Base-by-base conservation (phyloP, 2,329 filamentous ascomycete species). In the Huntiella bhutanensis region DNA sequence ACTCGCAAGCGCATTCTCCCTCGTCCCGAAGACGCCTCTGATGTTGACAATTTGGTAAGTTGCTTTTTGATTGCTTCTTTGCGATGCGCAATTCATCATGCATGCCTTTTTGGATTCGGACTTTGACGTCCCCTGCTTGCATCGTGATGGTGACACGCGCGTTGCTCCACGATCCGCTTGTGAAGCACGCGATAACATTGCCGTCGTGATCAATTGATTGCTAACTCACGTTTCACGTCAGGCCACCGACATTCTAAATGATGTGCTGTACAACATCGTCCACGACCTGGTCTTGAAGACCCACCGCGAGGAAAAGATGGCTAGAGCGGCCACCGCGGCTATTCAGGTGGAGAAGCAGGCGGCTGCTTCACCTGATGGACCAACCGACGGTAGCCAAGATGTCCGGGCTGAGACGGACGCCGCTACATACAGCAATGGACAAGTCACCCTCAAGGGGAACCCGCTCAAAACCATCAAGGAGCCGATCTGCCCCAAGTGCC, bases 271-370 rank as follows among this genome's bases (percentile, higher is more conserved):
- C 64, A 86, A 83, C 60, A 72, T 87, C 56, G 70, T 87, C 53
- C 78, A 82, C 60, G 80, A 83, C 58, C 68, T 84, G 44, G 67
- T 84, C 52, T 69, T 85, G 55, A 75, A 82, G 59, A 77, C 75
- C 36, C 83, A 88, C 59, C 80, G 79, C 53, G 73, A 82, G 54
- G 83, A 88, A 63, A 87, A 87, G 65, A 73, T 76, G 52, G 75
- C 82, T 45, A 75, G 79, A 58, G 75, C 76, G 54, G 63, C 72
- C 52, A 71, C 79, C 50, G 70, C 80, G 55, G 69, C 75, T 52
- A 77, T 80, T 53, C 65, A 68, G 41, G 70, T 78, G 55, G 74
- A 80, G 60, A 76, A 78, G 55, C 60, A 75, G 52, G 72, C 71
- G 44, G 64, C 67, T 52, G 69, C 75, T 52, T 62, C 68, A 51